Evolutionary conservation across 345 rosid genomes (phyloP), one percentile per base, ranked within the genome.

Genomic region (Cardamine occulta): DNA sequence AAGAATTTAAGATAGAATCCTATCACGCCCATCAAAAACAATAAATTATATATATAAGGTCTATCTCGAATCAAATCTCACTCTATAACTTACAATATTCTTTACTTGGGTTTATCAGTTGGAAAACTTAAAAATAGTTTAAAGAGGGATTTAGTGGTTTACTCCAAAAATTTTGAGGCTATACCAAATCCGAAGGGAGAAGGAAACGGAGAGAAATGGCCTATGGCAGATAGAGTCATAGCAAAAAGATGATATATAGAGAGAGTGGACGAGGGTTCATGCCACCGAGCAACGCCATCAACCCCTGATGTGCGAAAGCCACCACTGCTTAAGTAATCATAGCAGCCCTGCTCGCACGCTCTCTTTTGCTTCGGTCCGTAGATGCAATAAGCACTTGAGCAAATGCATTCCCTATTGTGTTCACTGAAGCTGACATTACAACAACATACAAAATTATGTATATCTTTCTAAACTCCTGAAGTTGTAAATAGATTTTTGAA

Each of bases 301-400:
- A 24, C 12, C 81, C n/a, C 79, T 1, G 68, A 54, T 9, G 86
- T 63, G 29, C 73, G 54, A 12, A 54, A 40, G 0, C 79, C 81
- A 0, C 84, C 82, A 26, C 76, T 48, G 58, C 72, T 52, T 12
- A 78, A 40, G 51, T 80, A 80, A 35, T 78, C 72, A 10, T 72
- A 83, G 63, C 77, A 80, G 2, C 73, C 75, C 23, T 83, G 81
- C n/a, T 15, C 73, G 63, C 77, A 83, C 24, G 82, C 86, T n/a
- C 44, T 73, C 73, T 68, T 60, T 81, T 17, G 78, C 81, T 40
- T 76, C 73, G 55, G n/a, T 84, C 81, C 6, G 32, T 47, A 0
- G 84, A 68, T 31, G 81, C 80, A 14, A 71, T 47, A 0, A 81
- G 68, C 17, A 70, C 84, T 64, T 79, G 76, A 67, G 81, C 48